Evolutionary conservation across 23 red algal genomes (phyloP).

Genomic region (Gracilaria caudata): DNA sequence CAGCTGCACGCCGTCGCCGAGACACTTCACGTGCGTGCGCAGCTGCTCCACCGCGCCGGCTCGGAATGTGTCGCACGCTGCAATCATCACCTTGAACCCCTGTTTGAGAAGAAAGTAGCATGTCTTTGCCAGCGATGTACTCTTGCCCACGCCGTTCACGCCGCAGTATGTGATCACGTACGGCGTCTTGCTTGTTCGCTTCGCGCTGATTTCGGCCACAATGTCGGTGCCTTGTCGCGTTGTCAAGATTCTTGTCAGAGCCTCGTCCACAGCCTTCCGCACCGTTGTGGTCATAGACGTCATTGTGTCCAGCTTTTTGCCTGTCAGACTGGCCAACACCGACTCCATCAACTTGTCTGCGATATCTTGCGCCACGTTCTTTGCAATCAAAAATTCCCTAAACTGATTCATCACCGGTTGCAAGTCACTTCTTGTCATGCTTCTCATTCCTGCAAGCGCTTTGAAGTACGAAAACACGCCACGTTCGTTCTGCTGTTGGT

Average conservation of each 20-base stretch:
- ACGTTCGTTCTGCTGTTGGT: constrained; percentile 1
- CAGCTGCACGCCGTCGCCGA: constrained; percentile 75
- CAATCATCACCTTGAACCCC: constrained; percentile 81
- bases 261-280: constrained; percentile 75
- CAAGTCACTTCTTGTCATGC: constrained; percentile 69
- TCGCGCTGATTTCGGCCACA: constrained; percentile 63
- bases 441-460: constrained; percentile 62
- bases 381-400: constrained; percentile 69
- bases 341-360: constrained; percentile 87
- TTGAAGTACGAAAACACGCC: constrained; percentile 75
- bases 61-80: constrained; percentile 98
- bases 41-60: constrained; percentile 98
- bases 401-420: constrained; percentile 73
- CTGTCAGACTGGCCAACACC: constrained; percentile 73
- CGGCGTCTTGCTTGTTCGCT: constrained; percentile 44
- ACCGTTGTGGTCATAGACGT: constrained; percentile 65
- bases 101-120: constrained; percentile 84
- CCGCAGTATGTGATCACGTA: constrained; percentile 95
- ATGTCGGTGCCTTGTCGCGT: constrained; percentile 74
- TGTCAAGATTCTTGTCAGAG: constrained; percentile 81
- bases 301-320: constrained; percentile 59
- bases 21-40: constrained; percentile 88
- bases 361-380: constrained; percentile 92
- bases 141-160: constrained; percentile 99
- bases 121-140: constrained; percentile 91